A percentile compares a stretch with the other conserved stretches of the same genome.
phyloP scores from a whole-genome alignment of 1,139 yeast genomes.

The Candida sp. region DNA sequence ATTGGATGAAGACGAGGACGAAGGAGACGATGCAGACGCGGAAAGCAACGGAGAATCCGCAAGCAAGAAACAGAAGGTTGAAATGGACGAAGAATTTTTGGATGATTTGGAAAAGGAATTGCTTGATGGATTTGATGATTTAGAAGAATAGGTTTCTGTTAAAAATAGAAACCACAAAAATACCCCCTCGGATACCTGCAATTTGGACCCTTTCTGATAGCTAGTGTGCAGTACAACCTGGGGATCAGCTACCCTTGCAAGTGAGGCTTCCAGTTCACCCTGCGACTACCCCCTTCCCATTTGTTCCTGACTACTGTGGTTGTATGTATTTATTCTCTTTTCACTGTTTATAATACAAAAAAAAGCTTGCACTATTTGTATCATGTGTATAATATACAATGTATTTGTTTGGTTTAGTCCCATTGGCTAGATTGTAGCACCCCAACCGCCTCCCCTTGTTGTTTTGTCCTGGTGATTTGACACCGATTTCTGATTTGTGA shows the following conservation, averaged over 20 bases:
- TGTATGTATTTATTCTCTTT: background rate
- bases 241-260: too few relatives aligned
- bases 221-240: too few relatives aligned
- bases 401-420: background rate
- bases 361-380: background rate
- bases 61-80: constrained; percentile 14
- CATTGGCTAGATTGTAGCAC: background rate
- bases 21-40: constrained; percentile 11
- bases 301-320: too few relatives aligned
- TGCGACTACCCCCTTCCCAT: too few relatives aligned
- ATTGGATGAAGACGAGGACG: constrained; percentile 18
- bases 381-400: background rate
- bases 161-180: too few relatives aligned
- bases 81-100: constrained; percentile 24
- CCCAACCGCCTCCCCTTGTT: too few relatives aligned
- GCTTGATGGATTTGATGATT: constrained; percentile 49
- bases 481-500: too few relatives aligned
- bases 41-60: constrained; percentile 4
- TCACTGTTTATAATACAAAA: background rate
- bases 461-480: too few relatives aligned
- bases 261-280: too few relatives aligned
- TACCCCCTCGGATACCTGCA: background rate
- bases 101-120: constrained; percentile 53
- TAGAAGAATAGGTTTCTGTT: constrained; percentile 25
- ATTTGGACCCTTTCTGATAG: background rate